Evolutionary conservation across 2,329 filamentous ascomycete genomes (phyloP).

Genomic region (Ascochyta koolunga): DNA sequence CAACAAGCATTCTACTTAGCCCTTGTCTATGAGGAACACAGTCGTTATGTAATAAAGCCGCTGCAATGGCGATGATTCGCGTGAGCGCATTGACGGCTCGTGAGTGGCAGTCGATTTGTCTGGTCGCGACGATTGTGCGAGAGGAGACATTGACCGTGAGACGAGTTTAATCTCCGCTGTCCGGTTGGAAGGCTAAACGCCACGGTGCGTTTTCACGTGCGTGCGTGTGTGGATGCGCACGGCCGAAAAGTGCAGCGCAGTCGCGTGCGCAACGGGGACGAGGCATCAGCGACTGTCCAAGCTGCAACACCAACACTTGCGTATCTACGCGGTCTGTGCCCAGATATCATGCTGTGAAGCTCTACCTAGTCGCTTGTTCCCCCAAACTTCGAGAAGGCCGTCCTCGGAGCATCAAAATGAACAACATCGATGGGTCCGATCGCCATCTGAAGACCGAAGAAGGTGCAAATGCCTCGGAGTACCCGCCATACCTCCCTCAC

Average conservation of each 20-base stretch:
- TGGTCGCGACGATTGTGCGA: not conserved
- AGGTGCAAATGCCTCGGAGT: conserved; percentile 23
- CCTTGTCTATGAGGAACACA: too few species aligned
- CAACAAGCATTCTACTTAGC: too few species aligned
- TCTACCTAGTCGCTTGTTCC: not conserved
- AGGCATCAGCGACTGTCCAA: not conserved
- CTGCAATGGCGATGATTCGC: too few species aligned
- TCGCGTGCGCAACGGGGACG: conserved; percentile 1
- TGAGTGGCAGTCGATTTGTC: too few species aligned
- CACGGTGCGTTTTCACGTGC: conserved; percentile 1
- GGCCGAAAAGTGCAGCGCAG: conserved; percentile 3
- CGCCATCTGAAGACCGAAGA: conserved; percentile 50
- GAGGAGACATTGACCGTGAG: not conserved
- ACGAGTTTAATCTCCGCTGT: not conserved
- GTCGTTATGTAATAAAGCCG: too few species aligned
- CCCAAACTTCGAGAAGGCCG: not conserved
- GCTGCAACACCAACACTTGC: not conserved
- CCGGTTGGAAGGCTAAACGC: not conserved
- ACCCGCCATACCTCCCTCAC: not conserved
- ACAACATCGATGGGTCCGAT: conserved; percentile 66
- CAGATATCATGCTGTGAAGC: not conserved
- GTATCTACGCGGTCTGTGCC: not conserved
- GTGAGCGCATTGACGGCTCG: too few species aligned
- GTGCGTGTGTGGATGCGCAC: conserved; percentile 9
- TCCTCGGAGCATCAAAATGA: conserved; percentile 56